phyloP scores from a whole-genome alignment of 2,329 filamentous ascomycete genomes.

The Truncatella angustata region DNA sequence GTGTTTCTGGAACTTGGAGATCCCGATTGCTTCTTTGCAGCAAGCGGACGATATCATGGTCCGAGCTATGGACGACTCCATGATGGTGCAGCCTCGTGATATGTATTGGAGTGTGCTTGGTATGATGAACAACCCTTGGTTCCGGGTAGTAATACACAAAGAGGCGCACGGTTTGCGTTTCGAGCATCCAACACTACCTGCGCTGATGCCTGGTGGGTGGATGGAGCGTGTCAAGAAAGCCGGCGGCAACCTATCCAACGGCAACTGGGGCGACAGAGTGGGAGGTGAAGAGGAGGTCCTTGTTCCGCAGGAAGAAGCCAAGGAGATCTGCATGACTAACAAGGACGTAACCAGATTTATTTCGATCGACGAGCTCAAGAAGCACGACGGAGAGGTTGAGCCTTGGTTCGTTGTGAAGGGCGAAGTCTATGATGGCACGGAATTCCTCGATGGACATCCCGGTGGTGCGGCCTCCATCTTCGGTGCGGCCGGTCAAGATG shows the following conservation, averaged over 20 bases:
- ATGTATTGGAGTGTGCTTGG: slow-evolving; percentile 96
- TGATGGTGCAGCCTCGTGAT: slow-evolving; percentile 83
- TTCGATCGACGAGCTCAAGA: slow-evolving; percentile 67
- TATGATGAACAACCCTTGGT: slow-evolving; percentile 99
- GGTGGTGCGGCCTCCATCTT: slow-evolving; percentile 84
- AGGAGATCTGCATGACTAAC: slow-evolving; percentile 77
- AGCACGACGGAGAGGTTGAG: slow-evolving; percentile 61
- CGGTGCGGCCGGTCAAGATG: slow-evolving; percentile 77
- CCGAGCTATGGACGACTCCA: slow-evolving; percentile 84
- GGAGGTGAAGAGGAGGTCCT: slow-evolving; percentile 46
- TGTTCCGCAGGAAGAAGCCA: slow-evolving; percentile 46
- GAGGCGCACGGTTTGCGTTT: slow-evolving; percentile 67
- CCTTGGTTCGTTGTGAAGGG: slow-evolving; percentile 90
- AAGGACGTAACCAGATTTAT: slow-evolving; percentile 62
- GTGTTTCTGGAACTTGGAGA: slow-evolving; percentile 83
- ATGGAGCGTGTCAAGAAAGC: slow-evolving; percentile 87
- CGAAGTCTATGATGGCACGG: slow-evolving; percentile 84
- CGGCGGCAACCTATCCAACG: slow-evolving; percentile 77
- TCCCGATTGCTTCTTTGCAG: slow-evolving; percentile 61
- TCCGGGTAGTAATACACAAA: slow-evolving; percentile 72
- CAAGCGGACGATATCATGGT: slow-evolving; percentile 72
- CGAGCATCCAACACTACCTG: slow-evolving; percentile 85
- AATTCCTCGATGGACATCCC: slow-evolving; percentile 78
- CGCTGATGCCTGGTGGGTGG: slow-evolving; percentile 78
- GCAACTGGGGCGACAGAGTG: slow-evolving; percentile 77